Conservation (phyloP, 129 eudicot species). For the Helianthus annuus region HanXRQr2.0-SUNRISE NC_035442.2:97846381-97846880, state of each 20-base stretch:
- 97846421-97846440: no score
- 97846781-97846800: constrained; percentile 6
- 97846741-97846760: constrained; percentile 9
- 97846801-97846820: constrained; percentile 14
- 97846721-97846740: constrained; percentile 1
- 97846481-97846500: no score
- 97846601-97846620: constrained; percentile 4
- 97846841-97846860: not conserved
- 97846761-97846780: constrained; percentile 3
- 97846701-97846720: constrained; percentile 24
- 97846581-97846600: not conserved
- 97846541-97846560: not conserved
- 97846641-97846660: constrained; percentile 27
- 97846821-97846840: not conserved
- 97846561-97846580: not conserved
- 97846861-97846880: not conserved
- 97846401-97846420: no score
- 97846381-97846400: no score
- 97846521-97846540: not conserved
- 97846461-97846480: no score
- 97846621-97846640: constrained; percentile 4
- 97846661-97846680: constrained; percentile 1
- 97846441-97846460: no score
- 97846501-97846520: not conserved
- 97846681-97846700: constrained; percentile 22